Percentiles rank a stretch among this genome's conserved stretches.
phyloP scores from a whole-genome alignment of 176 grass and related monocot species.

The Triticum aestivum region IWGSC_CS_RefSeq_v2.1 NC_057814.1:46793917-46794416 shows the following conservation, averaged over 20 bases:
- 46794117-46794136: background rate
- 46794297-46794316: background rate
- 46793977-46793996: background rate
- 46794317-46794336: background rate
- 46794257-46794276: background rate
- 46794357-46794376: background rate
- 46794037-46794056: conserved; percentile 9
- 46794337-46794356: background rate
- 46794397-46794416: background rate
- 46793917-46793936: conserved; percentile 8
- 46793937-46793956: conserved; percentile 3
- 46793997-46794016: background rate
- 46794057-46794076: background rate
- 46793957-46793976: background rate
- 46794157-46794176: background rate
- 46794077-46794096: no score
- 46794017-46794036: background rate
- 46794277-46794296: background rate
- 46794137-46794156: background rate
- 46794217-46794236: background rate
- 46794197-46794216: no score
- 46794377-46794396: background rate
- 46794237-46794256: background rate
- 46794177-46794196: no score
- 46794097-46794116: no score